A percentile compares a stretch with the other conserved stretches of the same genome.
Conservation (phyloP, 805 yeast species). For the Candida schatavii region DNA sequence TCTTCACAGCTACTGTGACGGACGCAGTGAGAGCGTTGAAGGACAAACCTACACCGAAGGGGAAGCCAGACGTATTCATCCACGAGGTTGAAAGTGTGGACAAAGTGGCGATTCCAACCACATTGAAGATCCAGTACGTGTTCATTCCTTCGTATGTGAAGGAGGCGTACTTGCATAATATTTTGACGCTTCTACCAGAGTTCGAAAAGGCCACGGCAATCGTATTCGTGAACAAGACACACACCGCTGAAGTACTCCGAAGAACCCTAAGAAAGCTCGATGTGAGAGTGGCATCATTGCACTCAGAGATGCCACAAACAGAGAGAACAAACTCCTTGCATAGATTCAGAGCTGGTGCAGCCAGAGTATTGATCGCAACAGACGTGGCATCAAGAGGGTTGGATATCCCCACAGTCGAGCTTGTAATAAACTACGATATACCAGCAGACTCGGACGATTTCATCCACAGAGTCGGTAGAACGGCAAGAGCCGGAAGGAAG, state of each 20-base stretch:
- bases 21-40: slow-evolving; percentile 83
- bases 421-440: slow-evolving; percentile 87
- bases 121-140: slow-evolving; percentile 62
- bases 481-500: slow-evolving; percentile 93
- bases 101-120: slow-evolving; percentile 75
- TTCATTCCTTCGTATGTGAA: slow-evolving; percentile 85
- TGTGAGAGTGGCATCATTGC: slow-evolving; percentile 82
- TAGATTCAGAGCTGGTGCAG: slow-evolving; percentile 91
- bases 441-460: slow-evolving; percentile 97
- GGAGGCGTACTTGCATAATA: slow-evolving; percentile 77
- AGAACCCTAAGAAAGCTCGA: slow-evolving; percentile 72
- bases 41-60: slow-evolving; percentile 57
- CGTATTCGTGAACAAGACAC: slow-evolving; percentile 87
- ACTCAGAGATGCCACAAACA: slow-evolving; percentile 90
- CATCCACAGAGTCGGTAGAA: slow-evolving; percentile 96
- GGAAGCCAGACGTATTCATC: slow-evolving; percentile 54
- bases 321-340: slow-evolving; percentile 91
- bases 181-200: slow-evolving; percentile 60
- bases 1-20: slow-evolving; percentile 95
- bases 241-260: slow-evolving; percentile 83
- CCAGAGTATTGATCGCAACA: slow-evolving; percentile 88
- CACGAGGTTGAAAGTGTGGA: slow-evolving; percentile 76
- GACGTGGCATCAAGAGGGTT: slow-evolving; percentile 98
- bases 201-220: slow-evolving; percentile 70
- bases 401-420: slow-evolving; percentile 89